Conservation (phyloP, 495 filamentous ascomycete genomes). For the Lindgomyces ingoldianus region DNA sequence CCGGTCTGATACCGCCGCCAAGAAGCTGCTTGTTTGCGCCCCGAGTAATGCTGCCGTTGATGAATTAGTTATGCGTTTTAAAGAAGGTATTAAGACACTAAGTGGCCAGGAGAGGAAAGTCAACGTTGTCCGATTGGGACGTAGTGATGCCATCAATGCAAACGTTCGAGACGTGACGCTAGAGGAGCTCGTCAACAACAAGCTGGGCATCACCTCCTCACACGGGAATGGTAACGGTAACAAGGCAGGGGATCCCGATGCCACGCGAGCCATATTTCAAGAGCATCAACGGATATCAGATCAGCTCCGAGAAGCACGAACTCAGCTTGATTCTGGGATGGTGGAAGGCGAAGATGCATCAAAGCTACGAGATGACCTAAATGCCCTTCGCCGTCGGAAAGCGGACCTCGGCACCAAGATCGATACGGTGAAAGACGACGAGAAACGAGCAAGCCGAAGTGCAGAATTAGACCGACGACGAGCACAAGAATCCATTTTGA, state of each 20-base stretch:
- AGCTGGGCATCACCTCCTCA: slow-evolving; percentile 57
- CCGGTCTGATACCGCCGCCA: slow-evolving; percentile 46
- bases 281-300: slow-evolving; percentile 77
- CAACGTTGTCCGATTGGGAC: slow-evolving; percentile 85
- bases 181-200: slow-evolving; percentile 82
- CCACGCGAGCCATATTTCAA: slow-evolving; percentile 75
- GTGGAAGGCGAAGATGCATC: slow-evolving; percentile 61
- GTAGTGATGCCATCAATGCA: slow-evolving; percentile 88
- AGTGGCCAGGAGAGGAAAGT: slow-evolving; percentile 70
- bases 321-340: slow-evolving; percentile 69
- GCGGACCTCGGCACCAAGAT: slow-evolving; percentile 75
- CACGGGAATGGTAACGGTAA: slow-evolving; percentile 37
- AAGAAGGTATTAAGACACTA: slow-evolving; percentile 78
- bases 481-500: slow-evolving; percentile 86
- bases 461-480: slow-evolving; percentile 80
- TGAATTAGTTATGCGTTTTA: slow-evolving; percentile 91
- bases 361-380: slow-evolving; percentile 76
- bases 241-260: slow-evolving; percentile 45
- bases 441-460: slow-evolving; percentile 72
- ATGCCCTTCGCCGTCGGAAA: slow-evolving; percentile 70
- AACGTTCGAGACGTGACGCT: slow-evolving; percentile 90
- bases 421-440: slow-evolving; percentile 80
- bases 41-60: slow-evolving; percentile 98
- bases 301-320: slow-evolving; percentile 64
- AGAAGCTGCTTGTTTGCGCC: slow-evolving; percentile 92